Percentiles rank a stretch among this genome's conserved stretches.
Evolutionary conservation across 208 protist genomes (phyloP).

Genomic region (Acanthamoeba polyphaga): DNA sequence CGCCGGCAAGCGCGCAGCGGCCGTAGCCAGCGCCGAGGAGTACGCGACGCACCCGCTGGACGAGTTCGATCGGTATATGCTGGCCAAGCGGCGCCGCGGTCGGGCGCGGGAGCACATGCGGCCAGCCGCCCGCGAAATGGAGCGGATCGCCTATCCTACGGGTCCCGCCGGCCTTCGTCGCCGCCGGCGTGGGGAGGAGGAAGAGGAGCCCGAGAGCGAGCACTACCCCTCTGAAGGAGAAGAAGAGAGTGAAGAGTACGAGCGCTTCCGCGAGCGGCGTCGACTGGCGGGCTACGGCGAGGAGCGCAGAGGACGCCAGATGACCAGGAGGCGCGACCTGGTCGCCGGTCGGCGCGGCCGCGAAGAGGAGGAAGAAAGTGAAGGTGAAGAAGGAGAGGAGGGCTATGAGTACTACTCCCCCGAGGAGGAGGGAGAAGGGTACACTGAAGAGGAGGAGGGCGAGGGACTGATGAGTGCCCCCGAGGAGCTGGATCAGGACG

Average conservation of each 20-base stretch:
- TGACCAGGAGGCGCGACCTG: neutral
- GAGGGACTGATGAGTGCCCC: slow-evolving; percentile 6
- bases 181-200: neutral
- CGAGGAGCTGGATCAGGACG: slow-evolving; percentile 42
- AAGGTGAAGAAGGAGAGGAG: neutral
- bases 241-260: neutral
- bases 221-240: neutral
- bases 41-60: slow-evolving; percentile 2
- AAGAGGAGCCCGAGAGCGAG: neutral
- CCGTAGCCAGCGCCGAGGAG: neutral
- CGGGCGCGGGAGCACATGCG: slow-evolving; percentile 6
- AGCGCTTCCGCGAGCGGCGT: neutral
- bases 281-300: neutral
- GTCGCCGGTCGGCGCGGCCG: neutral
- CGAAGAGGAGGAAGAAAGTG: neutral
- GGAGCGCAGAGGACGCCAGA: neutral
- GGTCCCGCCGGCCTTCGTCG: neutral
- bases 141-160: neutral
- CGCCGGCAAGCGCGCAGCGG: too few relatives aligned
- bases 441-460: neutral
- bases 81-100: neutral
- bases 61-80: slow-evolving; percentile 29
- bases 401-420: neutral
- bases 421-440: neutral
- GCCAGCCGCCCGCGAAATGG: neutral